Evolutionary conservation across 306 rosid genomes (phyloP).

Genomic region (Pyrus communis): DNA sequence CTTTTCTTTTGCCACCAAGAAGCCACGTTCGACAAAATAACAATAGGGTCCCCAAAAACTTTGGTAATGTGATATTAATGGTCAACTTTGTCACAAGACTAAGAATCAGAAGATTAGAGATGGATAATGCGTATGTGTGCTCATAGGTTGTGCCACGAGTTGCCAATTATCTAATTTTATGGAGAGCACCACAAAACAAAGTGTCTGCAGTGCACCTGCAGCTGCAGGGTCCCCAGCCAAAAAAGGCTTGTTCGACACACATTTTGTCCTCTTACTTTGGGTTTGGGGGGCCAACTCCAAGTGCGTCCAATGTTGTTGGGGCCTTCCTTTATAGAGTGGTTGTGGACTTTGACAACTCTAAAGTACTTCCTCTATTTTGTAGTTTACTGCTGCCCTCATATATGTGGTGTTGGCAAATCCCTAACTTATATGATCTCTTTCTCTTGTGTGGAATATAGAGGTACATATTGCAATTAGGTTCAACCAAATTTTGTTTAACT

Average conservation of each 20-base stretch:
- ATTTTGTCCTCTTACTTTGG: slow-evolving; percentile 31
- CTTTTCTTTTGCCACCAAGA: slow-evolving; percentile 17
- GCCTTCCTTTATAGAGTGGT: slow-evolving; percentile 15
- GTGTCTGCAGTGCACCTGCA: not conserved
- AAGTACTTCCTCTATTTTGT: slow-evolving; percentile 32
- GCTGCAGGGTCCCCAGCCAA: not conserved
- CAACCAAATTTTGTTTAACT: not conserved
- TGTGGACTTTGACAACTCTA: slow-evolving; percentile 53
- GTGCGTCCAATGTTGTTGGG: slow-evolving; percentile 27
- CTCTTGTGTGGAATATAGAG: not conserved
- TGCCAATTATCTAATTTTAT: not conserved
- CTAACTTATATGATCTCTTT: not conserved
- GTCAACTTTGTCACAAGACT: slow-evolving; percentile 22
- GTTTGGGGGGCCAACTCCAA: slow-evolving; percentile 38
- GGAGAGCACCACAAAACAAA: slow-evolving; percentile 2
- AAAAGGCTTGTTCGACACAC: slow-evolving; percentile 22
- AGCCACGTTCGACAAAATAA: slow-evolving; percentile 21
- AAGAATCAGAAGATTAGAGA: not conserved
- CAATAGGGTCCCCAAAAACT: slow-evolving; percentile 2
- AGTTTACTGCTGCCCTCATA: slow-evolving; percentile 20
- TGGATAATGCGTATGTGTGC: not conserved
- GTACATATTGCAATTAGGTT: not conserved
- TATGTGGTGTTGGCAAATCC: not conserved
- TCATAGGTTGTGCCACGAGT: slow-evolving; percentile 20
- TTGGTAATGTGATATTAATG: not conserved